These are phyloP conservation scores for Nakaseomyces glabratus DNA, from an alignment of 1,139 yeast species.

Conservation along the genomic window DNA sequence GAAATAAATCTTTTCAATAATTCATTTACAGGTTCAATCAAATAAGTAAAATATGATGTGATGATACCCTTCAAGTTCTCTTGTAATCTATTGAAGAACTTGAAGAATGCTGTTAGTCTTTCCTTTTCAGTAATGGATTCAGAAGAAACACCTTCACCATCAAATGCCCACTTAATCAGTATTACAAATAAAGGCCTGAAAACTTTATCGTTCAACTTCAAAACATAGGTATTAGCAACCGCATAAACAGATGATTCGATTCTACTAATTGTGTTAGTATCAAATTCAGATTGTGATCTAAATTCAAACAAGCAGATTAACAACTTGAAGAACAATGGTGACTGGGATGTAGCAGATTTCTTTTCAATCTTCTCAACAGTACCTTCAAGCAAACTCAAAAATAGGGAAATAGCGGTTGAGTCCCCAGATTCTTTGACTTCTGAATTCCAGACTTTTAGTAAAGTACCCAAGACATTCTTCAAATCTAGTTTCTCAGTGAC, in stretches of 20 bases:
- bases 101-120: conserved; percentile 67
- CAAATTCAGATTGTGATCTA: conserved; percentile 49
- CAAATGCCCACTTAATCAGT: conserved; percentile 87
- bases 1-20: conserved; percentile 43
- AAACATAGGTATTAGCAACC: conserved; percentile 66
- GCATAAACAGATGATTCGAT: conserved; percentile 69
- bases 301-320: conserved; percentile 64
- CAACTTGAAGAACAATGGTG: conserved; percentile 64
- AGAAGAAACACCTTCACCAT: conserved; percentile 58
- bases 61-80: conserved; percentile 78
- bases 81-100: conserved; percentile 76
- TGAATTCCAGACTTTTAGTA: conserved; percentile 53
- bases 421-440: conserved; percentile 39
- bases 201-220: conserved; percentile 87
- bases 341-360: conserved; percentile 61
- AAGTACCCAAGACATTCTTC: conserved; percentile 50
- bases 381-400: conserved; percentile 54
- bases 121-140: conserved; percentile 40
- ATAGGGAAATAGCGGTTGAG: conserved; percentile 54
- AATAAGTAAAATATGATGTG: conserved; percentile 78
- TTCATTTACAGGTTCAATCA: conserved; percentile 60
- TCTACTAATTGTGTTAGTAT: conserved; percentile 66
- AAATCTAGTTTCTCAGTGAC: conserved; percentile 63
- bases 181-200: conserved; percentile 88
- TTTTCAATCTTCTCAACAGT: conserved; percentile 62